Conservation (phyloP, 1,284 basidiomycete genomes). For the Ganoderma lingzhi region DNA sequence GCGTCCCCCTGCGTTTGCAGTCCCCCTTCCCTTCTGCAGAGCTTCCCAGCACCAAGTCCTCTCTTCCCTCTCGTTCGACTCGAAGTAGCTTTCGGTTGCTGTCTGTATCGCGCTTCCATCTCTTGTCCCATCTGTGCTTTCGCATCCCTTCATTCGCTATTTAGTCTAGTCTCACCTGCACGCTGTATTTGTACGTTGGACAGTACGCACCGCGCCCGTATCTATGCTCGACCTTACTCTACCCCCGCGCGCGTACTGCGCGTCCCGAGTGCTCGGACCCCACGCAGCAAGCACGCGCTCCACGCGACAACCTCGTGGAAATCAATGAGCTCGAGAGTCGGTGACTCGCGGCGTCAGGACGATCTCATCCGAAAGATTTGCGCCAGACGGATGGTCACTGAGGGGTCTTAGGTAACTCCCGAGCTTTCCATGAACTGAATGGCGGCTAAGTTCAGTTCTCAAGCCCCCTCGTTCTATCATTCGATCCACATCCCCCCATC, state of each 20-base stretch:
- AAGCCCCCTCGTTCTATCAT: neutral
- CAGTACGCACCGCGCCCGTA: neutral
- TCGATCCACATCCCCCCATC: neutral
- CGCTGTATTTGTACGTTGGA: slow-evolving; percentile 10
- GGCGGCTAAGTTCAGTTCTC: neutral
- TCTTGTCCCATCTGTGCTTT: slow-evolving; percentile 22
- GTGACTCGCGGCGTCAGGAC: neutral
- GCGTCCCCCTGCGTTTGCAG: neutral
- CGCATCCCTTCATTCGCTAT: slow-evolving; percentile 23
- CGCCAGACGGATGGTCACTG: neutral
- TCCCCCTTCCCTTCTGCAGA: slow-evolving; percentile 12
- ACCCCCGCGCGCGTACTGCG: neutral
- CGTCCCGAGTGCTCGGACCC: neutral
- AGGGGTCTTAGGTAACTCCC: neutral
- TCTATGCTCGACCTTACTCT: neutral
- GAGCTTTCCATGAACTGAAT: slow-evolving; percentile 1
- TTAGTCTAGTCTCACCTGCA: slow-evolving; percentile 21
- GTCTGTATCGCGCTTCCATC: slow-evolving; percentile 23
- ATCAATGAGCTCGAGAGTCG: neutral
- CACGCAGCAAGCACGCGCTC: neutral
- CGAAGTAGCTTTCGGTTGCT: slow-evolving; percentile 28
- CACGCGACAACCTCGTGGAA: neutral
- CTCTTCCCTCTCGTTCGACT: slow-evolving; percentile 8
- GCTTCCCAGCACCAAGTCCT: slow-evolving; percentile 7
- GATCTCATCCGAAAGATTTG: neutral